Conservation (phyloP, 257 asterid genomes). For the Oldenlandia corymbosa region DNA sequence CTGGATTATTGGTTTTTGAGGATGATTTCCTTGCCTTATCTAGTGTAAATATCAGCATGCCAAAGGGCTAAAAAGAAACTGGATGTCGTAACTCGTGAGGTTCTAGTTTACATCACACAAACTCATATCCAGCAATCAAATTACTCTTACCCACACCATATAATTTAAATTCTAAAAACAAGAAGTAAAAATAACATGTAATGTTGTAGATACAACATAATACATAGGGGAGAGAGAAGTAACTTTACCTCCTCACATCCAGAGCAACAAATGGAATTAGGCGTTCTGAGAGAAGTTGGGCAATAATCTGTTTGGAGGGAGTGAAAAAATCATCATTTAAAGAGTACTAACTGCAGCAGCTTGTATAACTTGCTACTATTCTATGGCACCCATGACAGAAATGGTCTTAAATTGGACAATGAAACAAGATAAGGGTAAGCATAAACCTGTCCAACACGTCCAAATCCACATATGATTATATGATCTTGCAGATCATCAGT, state of each 20-base stretch:
- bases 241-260: slow-evolving; percentile 93
- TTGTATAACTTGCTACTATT: neutral
- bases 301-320: slow-evolving; percentile 67
- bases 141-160: neutral
- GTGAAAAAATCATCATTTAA: slow-evolving; percentile 10
- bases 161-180: neutral
- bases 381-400: neutral
- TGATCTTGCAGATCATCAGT: slow-evolving; percentile 99
- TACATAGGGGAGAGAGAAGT: neutral
- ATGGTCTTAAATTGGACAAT: slow-evolving; percentile 1
- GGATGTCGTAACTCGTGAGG: neutral
- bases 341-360: slow-evolving; percentile 6
- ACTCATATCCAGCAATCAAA: neutral
- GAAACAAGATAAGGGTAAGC: slow-evolving; percentile 7
- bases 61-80: neutral
- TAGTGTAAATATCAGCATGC: neutral
- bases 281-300: slow-evolving; percentile 99
- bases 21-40: neutral
- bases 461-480: slow-evolving; percentile 94
- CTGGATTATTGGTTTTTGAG: neutral
- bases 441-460: slow-evolving; percentile 98
- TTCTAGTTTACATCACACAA: neutral
- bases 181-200: neutral
- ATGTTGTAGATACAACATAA: neutral
- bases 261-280: slow-evolving; percentile 98